These are phyloP conservation scores for Lasiosphaeriaceae sp. DNA, from an alignment of 495 filamentous ascomycete genomes.

Conservation along the genomic window DNA sequence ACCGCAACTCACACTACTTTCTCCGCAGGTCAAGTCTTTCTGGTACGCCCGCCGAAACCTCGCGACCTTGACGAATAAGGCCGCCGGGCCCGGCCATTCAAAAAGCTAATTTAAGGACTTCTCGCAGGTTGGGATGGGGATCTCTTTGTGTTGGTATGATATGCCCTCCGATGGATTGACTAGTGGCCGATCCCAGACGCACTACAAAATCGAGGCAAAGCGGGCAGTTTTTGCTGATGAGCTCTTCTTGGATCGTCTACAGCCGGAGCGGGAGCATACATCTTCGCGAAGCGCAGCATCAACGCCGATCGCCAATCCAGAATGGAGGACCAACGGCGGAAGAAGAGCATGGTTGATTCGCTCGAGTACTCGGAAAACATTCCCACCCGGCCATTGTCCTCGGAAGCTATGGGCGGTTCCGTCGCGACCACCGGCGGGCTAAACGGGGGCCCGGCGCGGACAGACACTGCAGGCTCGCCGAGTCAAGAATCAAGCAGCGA, in stretches of 20 bases:
- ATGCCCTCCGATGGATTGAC: constrained; percentile 1
- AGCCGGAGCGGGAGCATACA: constrained; percentile 87
- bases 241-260: constrained; percentile 4
- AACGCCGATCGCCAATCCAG: constrained; percentile 77
- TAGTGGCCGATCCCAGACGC: neutral
- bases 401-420: constrained; percentile 39
- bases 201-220: neutral
- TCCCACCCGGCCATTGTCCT: constrained; percentile 25
- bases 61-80: neutral
- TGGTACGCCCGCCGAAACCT: constrained; percentile 41
- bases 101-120: constrained; percentile 7
- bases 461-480: constrained; percentile 67
- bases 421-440: constrained; percentile 13
- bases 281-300: constrained; percentile 92
- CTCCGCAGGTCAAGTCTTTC: constrained; percentile 55
- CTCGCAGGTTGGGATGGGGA: constrained; percentile 76
- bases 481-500: constrained; percentile 74
- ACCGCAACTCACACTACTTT: neutral
- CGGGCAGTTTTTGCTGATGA: constrained; percentile 14
- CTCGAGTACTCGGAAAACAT: constrained; percentile 52
- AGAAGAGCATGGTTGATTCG: constrained; percentile 57
- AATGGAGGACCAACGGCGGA: constrained; percentile 62
- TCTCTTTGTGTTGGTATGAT: constrained; percentile 70
- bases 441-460: constrained; percentile 38
- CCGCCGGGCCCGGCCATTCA: neutral